These are phyloP conservation scores for Rhodosporidiobolus odoratus DNA, from an alignment of 768 basidiomycete species.

Conservation along the genomic window DNA sequence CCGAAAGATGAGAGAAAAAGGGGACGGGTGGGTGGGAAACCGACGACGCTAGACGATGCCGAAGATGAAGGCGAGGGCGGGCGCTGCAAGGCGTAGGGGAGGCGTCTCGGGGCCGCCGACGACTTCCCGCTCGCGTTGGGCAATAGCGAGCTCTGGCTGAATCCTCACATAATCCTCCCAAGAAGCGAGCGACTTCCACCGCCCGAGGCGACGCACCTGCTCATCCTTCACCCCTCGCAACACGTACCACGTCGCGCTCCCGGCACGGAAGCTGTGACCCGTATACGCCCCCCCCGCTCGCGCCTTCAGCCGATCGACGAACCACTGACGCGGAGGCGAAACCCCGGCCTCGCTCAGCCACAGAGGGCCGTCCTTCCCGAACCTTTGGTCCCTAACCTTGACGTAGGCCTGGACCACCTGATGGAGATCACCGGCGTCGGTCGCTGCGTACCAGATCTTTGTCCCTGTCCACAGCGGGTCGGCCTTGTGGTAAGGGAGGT, in stretches of 20 bases:
- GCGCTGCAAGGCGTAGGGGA: background rate
- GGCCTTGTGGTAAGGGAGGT: background rate
- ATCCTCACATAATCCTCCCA: background rate
- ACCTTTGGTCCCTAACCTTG: background rate
- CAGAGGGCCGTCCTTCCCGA: no score
- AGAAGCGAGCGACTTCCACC: background rate
- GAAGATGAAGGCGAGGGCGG: no score
- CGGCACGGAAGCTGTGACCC: background rate
- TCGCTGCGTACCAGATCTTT: background rate
- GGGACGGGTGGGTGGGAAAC: background rate
- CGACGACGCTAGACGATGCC: background rate
- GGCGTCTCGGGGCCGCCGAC: background rate
- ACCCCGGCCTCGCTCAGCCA: background rate
- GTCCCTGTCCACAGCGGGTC: background rate
- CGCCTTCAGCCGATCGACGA: background rate
- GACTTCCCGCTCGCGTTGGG: background rate
- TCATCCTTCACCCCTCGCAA: background rate
- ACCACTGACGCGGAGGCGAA: background rate
- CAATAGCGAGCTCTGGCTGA: background rate
- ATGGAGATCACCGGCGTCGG: constrained; percentile 1
- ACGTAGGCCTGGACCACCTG: background rate
- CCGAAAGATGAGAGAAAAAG: background rate
- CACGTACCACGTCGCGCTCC: background rate
- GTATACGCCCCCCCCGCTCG: background rate
- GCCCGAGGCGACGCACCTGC: background rate